phyloP scores from a whole-genome alignment of 2,329 filamentous ascomycete species.

The Plenodomus lindquistii region DNA sequence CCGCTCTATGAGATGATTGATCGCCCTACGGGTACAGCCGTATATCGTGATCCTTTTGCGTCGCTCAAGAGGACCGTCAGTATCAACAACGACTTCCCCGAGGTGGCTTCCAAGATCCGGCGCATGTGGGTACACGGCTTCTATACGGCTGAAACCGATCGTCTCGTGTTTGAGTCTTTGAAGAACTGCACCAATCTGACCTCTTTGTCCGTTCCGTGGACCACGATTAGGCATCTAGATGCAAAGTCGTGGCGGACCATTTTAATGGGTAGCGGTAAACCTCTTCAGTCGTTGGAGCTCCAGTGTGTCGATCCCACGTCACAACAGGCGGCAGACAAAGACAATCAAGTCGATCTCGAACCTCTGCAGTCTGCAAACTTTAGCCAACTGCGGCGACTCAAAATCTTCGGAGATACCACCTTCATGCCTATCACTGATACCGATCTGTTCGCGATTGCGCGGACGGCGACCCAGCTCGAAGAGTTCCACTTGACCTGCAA shows the following conservation, averaged over 20 bases:
- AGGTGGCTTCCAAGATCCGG: slow-evolving; percentile 54
- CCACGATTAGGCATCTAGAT: slow-evolving; percentile 54
- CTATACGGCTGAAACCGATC: slow-evolving; percentile 55
- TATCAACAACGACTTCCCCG: slow-evolving; percentile 51
- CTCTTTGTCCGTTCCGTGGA: slow-evolving; percentile 58
- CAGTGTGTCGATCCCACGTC: slow-evolving; percentile 55
- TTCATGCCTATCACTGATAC: slow-evolving; percentile 56
- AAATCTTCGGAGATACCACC: slow-evolving; percentile 59
- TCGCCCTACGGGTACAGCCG: slow-evolving; percentile 50
- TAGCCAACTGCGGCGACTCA: slow-evolving; percentile 54
- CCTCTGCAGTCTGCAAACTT: slow-evolving; percentile 56
- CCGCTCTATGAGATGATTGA: slow-evolving; percentile 54
- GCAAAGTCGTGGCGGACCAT: slow-evolving; percentile 54
- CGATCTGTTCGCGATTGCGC: slow-evolving; percentile 55
- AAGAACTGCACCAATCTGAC: slow-evolving; percentile 53
- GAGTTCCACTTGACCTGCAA: slow-evolving; percentile 60
- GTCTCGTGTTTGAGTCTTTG: slow-evolving; percentile 54
- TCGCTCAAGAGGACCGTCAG: slow-evolving; percentile 53
- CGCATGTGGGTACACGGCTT: slow-evolving; percentile 61
- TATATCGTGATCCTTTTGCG: slow-evolving; percentile 58
- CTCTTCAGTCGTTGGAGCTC: slow-evolving; percentile 57
- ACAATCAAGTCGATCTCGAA: slow-evolving; percentile 49
- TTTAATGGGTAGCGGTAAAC: slow-evolving; percentile 49
- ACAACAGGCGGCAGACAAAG: slow-evolving; percentile 47
- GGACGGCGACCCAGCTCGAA: slow-evolving; percentile 55